Base-by-base conservation (phyloP, 371 early-diverging fungal genomes). In the Umbelopsis sp. region DNA sequence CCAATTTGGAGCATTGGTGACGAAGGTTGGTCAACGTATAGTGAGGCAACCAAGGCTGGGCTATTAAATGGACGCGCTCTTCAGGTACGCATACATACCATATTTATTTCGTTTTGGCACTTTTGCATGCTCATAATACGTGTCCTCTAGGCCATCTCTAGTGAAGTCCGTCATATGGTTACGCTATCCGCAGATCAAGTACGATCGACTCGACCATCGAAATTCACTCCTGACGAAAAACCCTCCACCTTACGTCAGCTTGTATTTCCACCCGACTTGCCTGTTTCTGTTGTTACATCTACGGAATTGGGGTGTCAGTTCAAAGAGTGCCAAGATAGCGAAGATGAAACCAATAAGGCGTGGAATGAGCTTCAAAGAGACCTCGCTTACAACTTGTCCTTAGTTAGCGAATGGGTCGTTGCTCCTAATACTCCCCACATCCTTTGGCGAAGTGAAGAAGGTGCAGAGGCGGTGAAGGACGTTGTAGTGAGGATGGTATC, bases 361-460 rank as follows among this genome's bases (percentile, higher is more conserved):
- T 57, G 57, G 57, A 57, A 24, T 35, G 57, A 57, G n/a, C n/a
- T 57, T 11, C 57, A 57, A n/a, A 24, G 35, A 57, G 57, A 57
- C n/a, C 18, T 57, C 9, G 57, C 57, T 14, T 57, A 14, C 57
- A 57, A 57, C 18, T 57, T 57, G 35, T 57, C 57, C 2, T 29
- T 57, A 29, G 35, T 35, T 1, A 29, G 35, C 35, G 57, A 57
- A 29, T 57, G 57, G 57, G 35, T 29, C n/a, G 35, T 57, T 35
- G 57, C 57, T 57, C 57, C 57, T 16, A 57, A 18, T 35, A 57
- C 18, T 6, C 3, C 57, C 5, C 57, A 57, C 29, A 57, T 57
- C 14, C 18, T 57, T 7, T 57, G 57, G 57, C 57, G 57, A 29
- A 35, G 18, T 29, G 18, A 57, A 57, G 57, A 25, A 57, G 57